Evolutionary conservation across 169 alveolate genomes (phyloP).

Genomic region (Pseudocohnilembus persalinus): DNA sequence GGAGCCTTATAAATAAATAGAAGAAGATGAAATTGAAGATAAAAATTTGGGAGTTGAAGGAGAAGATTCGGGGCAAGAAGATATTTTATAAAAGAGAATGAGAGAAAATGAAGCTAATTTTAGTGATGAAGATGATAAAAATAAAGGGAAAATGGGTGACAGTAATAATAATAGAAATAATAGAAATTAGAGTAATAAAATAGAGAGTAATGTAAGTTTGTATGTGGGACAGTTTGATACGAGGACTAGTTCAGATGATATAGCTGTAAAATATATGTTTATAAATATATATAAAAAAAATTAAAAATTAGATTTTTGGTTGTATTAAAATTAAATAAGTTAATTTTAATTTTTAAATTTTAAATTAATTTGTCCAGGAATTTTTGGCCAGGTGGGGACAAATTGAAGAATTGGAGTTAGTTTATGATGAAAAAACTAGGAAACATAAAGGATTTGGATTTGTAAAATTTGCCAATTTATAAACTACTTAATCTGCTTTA

Average conservation of each 20-base stretch:
- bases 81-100: not conserved
- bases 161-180: not conserved
- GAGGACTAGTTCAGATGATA: not conserved
- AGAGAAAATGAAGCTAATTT: not conserved
- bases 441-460: conserved; percentile 29
- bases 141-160: not conserved
- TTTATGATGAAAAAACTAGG: conserved; percentile 18
- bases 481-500: conserved; percentile 3
- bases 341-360: too few species aligned
- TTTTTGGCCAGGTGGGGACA: conserved; percentile 19
- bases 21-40: not conserved
- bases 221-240: not conserved
- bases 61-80: not conserved
- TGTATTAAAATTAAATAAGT: not conserved
- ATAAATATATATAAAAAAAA: too few species aligned
- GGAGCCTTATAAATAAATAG: not conserved
- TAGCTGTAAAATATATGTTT: not conserved
- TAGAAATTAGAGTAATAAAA: not conserved
- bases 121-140: not conserved
- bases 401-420: conserved; percentile 3
- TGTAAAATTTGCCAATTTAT: not conserved
- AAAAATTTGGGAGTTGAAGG: too few species aligned
- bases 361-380: not conserved
- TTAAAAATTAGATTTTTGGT: too few species aligned
- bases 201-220: not conserved